phyloP scores from a whole-genome alignment of 805 yeast genomes.

The Cyberlindnera euphorbiae region DNA sequence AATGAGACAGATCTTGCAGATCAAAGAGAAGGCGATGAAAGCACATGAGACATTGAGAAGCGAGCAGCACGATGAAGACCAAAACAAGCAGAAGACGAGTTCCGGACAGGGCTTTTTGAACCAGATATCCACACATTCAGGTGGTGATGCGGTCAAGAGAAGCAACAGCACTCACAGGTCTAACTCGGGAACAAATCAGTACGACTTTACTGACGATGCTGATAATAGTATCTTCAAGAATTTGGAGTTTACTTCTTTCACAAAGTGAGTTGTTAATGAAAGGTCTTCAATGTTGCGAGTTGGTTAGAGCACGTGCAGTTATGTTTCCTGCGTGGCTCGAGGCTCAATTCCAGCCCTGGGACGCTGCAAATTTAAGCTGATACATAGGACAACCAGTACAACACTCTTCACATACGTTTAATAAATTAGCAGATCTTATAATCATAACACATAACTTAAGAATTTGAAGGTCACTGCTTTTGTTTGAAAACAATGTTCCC shows the following conservation, averaged over 20 bases:
- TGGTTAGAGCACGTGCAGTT: too few species aligned
- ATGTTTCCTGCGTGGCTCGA: too few species aligned
- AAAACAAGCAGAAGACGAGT: slow-evolving; percentile 10
- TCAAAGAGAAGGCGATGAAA: slow-evolving; percentile 29
- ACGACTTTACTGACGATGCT: slow-evolving; percentile 20
- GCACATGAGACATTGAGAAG: slow-evolving; percentile 12
- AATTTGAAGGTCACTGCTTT: too few species aligned
- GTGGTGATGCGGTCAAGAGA: slow-evolving; percentile 10
- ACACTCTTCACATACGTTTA: too few species aligned
- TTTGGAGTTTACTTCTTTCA: slow-evolving; percentile 26
- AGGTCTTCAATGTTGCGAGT: too few species aligned
- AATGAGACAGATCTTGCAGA: slow-evolving; percentile 44
- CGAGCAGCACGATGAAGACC: slow-evolving; percentile 7
- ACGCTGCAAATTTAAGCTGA: too few species aligned
- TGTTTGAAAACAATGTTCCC: too few species aligned
- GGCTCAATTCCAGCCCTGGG: too few species aligned
- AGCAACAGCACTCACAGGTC: slow-evolving; percentile 13
- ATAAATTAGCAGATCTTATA: too few species aligned
- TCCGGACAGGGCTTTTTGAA: slow-evolving; percentile 23
- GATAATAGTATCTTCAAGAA: slow-evolving; percentile 24
- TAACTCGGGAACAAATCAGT: slow-evolving; percentile 14
- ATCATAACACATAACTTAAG: too few species aligned
- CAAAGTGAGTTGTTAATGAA: too few species aligned
- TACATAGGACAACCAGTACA: too few species aligned
- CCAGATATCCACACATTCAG: slow-evolving; percentile 13